A percentile compares a stretch with the other conserved stretches of the same genome.
These are phyloP conservation scores for Setaria italica DNA, from an alignment of 202 grass and related monocot species.

Conservation along the genomic window DNA sequence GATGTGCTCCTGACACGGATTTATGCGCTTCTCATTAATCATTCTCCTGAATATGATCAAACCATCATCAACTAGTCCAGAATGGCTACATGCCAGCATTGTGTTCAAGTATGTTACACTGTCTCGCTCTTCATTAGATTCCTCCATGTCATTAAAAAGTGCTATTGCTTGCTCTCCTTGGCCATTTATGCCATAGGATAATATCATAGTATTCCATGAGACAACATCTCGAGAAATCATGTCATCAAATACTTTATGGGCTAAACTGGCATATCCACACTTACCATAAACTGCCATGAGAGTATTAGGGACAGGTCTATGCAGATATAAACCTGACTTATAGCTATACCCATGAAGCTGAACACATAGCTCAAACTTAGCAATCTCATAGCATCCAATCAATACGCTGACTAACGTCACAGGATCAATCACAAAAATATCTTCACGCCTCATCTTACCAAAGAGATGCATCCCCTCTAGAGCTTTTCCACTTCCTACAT, in stretches of 20 bases:
- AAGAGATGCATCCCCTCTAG: constrained; percentile 67
- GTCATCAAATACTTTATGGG: constrained; percentile 67
- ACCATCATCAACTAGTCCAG: constrained; percentile 66
- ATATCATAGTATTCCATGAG: constrained; percentile 83
- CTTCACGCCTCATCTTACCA: constrained; percentile 61
- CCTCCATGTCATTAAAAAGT: constrained; percentile 65
- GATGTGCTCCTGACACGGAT: constrained; percentile 57
- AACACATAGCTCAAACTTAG: constrained; percentile 60
- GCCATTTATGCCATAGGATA: constrained; percentile 74
- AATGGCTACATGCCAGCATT: constrained; percentile 76
- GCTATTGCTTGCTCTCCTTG: constrained; percentile 62
- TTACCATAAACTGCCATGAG: constrained; percentile 80
- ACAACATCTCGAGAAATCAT: constrained; percentile 59
- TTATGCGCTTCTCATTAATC: constrained; percentile 54
- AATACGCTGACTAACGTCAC: constrained; percentile 64
- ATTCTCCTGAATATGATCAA: constrained; percentile 66
- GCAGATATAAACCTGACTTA: constrained; percentile 64
- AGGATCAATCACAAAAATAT: constrained; percentile 60
- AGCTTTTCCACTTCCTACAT: constrained; percentile 62
- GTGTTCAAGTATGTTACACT: constrained; percentile 74
- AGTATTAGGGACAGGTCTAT: constrained; percentile 63
- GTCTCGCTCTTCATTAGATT: constrained; percentile 54
- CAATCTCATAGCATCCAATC: constrained; percentile 61
- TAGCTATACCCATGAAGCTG: constrained; percentile 72
- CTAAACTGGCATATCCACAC: constrained; percentile 62